A percentile compares a stretch with the other conserved stretches of the same genome.
Evolutionary conservation across 108 stramenopile genomes (phyloP).

Genomic region (Bacterosira constricta): DNA sequence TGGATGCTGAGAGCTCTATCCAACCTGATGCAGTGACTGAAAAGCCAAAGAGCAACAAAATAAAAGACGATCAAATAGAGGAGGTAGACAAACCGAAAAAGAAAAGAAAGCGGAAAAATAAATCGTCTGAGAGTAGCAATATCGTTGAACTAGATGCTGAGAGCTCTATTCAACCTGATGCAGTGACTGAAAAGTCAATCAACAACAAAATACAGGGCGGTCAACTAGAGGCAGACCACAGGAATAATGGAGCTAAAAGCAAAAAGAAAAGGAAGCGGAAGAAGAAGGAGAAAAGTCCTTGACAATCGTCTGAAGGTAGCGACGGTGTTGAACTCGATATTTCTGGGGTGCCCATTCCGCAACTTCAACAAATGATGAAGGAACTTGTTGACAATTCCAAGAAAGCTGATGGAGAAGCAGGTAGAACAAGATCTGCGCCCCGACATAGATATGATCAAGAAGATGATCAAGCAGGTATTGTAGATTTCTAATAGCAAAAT

Average conservation of each 20-base stretch:
- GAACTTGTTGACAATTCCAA: not conserved
- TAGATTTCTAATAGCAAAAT: no score
- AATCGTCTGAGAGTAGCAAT: no score
- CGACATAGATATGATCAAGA: not conserved
- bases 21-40: not conserved
- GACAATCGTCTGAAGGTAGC: no score
- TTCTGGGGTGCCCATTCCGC: not conserved
- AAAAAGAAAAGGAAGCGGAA: no score
- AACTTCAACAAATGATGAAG: not conserved
- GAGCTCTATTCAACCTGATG: not conserved
- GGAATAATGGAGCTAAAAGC: no score
- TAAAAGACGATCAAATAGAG: no score
- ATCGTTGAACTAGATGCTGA: not conserved
- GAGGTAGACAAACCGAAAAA: no score
- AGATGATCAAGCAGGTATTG: conserved; percentile 2
- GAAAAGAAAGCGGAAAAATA: no score
- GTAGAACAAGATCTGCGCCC: conserved; percentile 2
- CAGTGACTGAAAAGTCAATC: not conserved
- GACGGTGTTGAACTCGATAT: not conserved
- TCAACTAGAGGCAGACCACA: no score
- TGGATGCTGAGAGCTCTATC: not conserved
- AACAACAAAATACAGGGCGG: no score
- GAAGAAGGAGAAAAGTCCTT: not conserved
- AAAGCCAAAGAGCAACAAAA: no score
- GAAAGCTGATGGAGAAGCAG: not conserved